Base-by-base conservation (phyloP, 345 rosid species). In the Dovyalis caffra region DNA sequence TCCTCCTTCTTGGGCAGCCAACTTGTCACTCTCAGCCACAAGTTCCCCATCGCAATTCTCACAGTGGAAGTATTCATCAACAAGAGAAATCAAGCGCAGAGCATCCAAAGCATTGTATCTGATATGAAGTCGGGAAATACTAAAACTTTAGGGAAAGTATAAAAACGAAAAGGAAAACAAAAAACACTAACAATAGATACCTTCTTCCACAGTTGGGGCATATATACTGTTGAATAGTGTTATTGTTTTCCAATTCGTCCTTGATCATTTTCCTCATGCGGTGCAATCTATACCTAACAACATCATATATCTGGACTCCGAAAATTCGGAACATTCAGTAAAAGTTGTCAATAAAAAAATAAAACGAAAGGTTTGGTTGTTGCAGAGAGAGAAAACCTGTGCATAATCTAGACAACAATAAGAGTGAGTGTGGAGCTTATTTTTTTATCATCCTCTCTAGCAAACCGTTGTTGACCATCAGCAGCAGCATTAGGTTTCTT, bases 51-150 rank as follows among this genome's bases (percentile, higher is more conserved):
- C 86, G 84, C 98, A 95, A 73, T 80, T 91, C 78, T 93, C 98
- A 73, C 99, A 95, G 71, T 88, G 94, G 71, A 95, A 95, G 80
- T 78, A 86, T 68, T 91, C 96, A 74, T 90, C 98, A 56, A 79
- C 93, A 68, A 84, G 45, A 31, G 90, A 89, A 63, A 93, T 28
- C 80, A 95, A 85, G 74, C 83, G 83, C 83, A 85, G 73, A 10
- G 98, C 99, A 83, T 93, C 98, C 83, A 95, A 73, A 8, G 99
- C 97, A 74, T 84, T 89, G 76, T 95, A 95, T 84, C 98, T 95
- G 81, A 43, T 29, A 83, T 57, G 64, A 71, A 71, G 79, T 35
- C 62, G 68, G 2, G 20, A 47, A 57, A 65, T 20, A 28, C 26
- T n/a, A 60, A 60, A 60, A 7, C 15, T 60, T 11, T 4, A 60